Evolutionary conservation across 2,329 filamentous ascomycete genomes (phyloP).

Genomic region (Nothopassalora personata): DNA sequence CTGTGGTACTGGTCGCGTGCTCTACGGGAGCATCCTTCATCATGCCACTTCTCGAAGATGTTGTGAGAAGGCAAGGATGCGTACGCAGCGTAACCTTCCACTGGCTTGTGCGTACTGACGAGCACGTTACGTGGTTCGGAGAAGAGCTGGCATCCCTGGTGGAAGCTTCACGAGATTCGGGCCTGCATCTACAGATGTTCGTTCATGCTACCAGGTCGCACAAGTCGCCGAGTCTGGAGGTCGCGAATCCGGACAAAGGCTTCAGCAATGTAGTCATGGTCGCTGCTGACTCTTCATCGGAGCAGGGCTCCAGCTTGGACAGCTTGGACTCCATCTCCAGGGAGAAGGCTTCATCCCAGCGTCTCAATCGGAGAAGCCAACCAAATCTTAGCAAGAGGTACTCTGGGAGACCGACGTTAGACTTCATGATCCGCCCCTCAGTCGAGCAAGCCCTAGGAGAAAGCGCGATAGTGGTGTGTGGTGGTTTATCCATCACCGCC

Average conservation of each 20-base stretch:
- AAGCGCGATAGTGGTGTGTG: conserved; percentile 59
- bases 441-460: conserved; percentile 58
- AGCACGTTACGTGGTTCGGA: conserved; percentile 23
- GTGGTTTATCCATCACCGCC: conserved; percentile 51
- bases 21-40: conserved; percentile 57
- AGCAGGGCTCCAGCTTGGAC: conserved; percentile 1
- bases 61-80: conserved; percentile 40
- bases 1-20: conserved; percentile 54
- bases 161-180: conserved; percentile 16
- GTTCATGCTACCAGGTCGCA: conserved; percentile 47
- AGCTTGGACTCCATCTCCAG: background rate
- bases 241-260: background rate
- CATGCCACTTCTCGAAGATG: conserved; percentile 51
- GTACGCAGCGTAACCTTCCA: conserved; percentile 25
- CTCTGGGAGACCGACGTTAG: conserved; percentile 50
- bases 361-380: background rate
- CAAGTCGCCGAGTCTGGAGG: background rate
- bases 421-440: conserved; percentile 48
- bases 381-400: conserved; percentile 29
- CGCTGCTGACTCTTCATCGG: conserved; percentile 17
- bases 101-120: conserved; percentile 26
- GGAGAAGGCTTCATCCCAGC: background rate
- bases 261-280: conserved; percentile 16
- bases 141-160: conserved; percentile 12
- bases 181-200: conserved; percentile 46